Conservation (phyloP, 1,284 basidiomycete species). For the Papiliotrema terrestris region DNA sequence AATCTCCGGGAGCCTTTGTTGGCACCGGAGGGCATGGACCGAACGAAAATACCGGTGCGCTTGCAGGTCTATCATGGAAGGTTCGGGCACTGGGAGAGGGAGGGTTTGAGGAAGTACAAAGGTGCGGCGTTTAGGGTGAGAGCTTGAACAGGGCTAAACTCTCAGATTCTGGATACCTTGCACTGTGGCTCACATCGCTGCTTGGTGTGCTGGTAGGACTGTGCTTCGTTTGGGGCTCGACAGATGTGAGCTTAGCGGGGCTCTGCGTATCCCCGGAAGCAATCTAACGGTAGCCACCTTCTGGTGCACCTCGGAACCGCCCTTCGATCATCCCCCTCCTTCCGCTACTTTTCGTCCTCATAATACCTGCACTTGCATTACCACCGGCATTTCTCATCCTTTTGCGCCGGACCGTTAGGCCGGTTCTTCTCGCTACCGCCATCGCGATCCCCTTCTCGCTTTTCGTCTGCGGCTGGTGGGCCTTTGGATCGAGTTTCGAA, state of each 20-base stretch:
- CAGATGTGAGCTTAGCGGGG: conserved; percentile 29
- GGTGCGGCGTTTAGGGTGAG: conserved; percentile 23
- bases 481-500: conserved; percentile 85
- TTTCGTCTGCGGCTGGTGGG: conserved; percentile 77
- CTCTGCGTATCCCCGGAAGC: not conserved
- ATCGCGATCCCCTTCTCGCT: conserved; percentile 75
- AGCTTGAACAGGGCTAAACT: not conserved
- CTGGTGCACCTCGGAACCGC: conserved; percentile 19
- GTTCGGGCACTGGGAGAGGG: conserved; percentile 47
- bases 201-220: conserved; percentile 41
- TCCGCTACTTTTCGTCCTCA: conserved; percentile 74
- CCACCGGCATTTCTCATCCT: conserved; percentile 75
- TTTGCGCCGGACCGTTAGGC: conserved; percentile 71
- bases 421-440: conserved; percentile 74
- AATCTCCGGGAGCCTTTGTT: conserved; percentile 36
- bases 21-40: conserved; percentile 21
- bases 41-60: conserved; percentile 29
- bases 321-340: conserved; percentile 67
- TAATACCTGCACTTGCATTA: conserved; percentile 64
- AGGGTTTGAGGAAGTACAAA: conserved; percentile 46
- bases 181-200: conserved; percentile 41
- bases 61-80: conserved; percentile 47
- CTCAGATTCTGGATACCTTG: conserved; percentile 44
- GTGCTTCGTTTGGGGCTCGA: conserved; percentile 47
- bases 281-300: conserved; percentile 12